Base-by-base conservation (phyloP, 164 flowering plant species). In the Umbellularia californica region DNA sequence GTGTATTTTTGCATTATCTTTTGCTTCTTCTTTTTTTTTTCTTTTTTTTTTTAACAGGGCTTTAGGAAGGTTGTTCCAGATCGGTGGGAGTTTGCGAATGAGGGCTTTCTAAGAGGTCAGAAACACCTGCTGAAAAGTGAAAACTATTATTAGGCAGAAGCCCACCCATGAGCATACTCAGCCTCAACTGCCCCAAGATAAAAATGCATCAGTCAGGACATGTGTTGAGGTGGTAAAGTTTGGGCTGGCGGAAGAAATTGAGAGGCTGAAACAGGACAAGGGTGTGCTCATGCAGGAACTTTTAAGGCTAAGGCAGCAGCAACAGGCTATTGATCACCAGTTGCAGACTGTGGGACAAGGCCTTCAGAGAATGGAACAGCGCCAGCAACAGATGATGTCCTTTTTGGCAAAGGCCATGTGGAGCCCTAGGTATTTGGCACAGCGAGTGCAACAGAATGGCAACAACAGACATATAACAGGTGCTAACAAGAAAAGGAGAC, bases 381-480 rank as follows among this genome's bases (percentile, higher is more conserved):
- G 99, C 41, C 99, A 95, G 75, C 97, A 93, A 65, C 98, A 95
- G 72, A 93, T 95, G 99, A 95, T 95, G 97, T 93, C 99, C 24
- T 95, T 95, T 82, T 80, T 95, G 65, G 99, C 98, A 24, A 95
- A 93, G 81, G 98, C 97, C 35, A 89, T 93, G 75, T 95, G 89
- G 76, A 95, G 94, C 74, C 97, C 98, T 62, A 92, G 93, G 20
- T 95, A 93, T 81, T 82, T 95, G 75, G 88, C 95, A 12, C 97
- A 95, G 75, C 85, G 93, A 78, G 91, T 93, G 25, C 99, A 91
- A 77, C 92, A 92, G 73, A 88, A 86, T 77, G 94, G 91, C 55
- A 86, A 85, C 86, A 92, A 79, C 68, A 82, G 88, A 58, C 84
- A 86, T 24, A 87, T 93, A 14, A 69, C 85, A 67, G 96, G 88